A percentile compares a stretch with the other conserved stretches of the same genome.
Evolutionary conservation across 345 rosid genomes (phyloP).

Genomic region (Toxicodendron radicans): DNA sequence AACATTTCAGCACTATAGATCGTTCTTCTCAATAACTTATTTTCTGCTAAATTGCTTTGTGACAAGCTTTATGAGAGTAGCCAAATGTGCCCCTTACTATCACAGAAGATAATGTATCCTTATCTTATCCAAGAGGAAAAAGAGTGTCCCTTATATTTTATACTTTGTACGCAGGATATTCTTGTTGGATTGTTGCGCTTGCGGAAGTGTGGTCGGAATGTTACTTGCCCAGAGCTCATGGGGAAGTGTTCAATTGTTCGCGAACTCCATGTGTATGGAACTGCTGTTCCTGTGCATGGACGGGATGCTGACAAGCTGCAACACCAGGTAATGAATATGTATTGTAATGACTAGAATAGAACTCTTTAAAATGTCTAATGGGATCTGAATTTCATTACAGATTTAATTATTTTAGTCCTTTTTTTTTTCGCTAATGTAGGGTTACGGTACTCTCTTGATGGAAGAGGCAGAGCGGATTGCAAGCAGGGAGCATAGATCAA

Average conservation of each 20-base stretch:
- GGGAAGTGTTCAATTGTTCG: slow-evolving; percentile 95
- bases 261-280: slow-evolving; percentile 99
- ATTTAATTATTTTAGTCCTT: background rate
- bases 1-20: background rate
- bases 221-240: slow-evolving; percentile 83
- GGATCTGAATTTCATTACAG: background rate
- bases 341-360: background rate
- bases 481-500: slow-evolving; percentile 74
- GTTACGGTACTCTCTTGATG: slow-evolving; percentile 95
- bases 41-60: background rate
- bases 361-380: background rate
- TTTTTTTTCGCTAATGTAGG: slow-evolving; percentile 35
- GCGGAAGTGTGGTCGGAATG: slow-evolving; percentile 84
- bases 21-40: background rate
- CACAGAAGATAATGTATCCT: no score
- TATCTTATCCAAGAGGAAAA: no score
- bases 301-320: slow-evolving; percentile 95
- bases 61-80: no score
- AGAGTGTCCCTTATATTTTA: background rate
- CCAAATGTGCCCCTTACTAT: background rate
- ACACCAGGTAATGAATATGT: slow-evolving; percentile 68
- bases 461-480: slow-evolving; percentile 96
- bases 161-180: slow-evolving; percentile 63
- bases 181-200: slow-evolving; percentile 91
- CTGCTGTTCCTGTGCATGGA: slow-evolving; percentile 99